A percentile compares a stretch with the other conserved stretches of the same genome.
Evolutionary conservation across 2,329 filamentous ascomycete genomes (phyloP).

Genomic region (Catunica adiposa): DNA sequence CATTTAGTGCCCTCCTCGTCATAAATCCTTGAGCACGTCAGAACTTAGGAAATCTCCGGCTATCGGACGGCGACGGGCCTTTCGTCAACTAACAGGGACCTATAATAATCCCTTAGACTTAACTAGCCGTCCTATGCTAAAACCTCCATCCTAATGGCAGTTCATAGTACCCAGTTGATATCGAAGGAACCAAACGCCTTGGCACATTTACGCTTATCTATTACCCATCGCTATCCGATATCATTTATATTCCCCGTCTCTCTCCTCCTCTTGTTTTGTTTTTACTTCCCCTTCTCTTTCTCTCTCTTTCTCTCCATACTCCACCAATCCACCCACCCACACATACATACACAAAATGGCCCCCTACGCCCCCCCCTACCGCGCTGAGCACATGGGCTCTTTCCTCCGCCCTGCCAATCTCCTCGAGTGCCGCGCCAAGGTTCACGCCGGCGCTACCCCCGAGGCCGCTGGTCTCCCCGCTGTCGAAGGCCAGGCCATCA

Average conservation of each 20-base stretch:
- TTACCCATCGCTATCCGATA: neutral
- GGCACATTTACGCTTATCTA: neutral
- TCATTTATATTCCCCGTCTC: neutral
- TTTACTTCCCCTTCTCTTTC: neutral
- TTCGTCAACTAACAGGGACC: neutral
- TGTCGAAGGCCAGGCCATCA: slow-evolving; percentile 49
- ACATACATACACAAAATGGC: slow-evolving; percentile 5
- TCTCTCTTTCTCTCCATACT: neutral
- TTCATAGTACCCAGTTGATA: neutral
- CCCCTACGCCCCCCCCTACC: slow-evolving; percentile 37
- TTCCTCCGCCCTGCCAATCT: slow-evolving; percentile 46
- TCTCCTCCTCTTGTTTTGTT: neutral
- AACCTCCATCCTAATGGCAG: neutral
- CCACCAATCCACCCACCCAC: neutral
- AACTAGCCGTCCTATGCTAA: neutral
- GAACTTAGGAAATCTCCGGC: neutral
- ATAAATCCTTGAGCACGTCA: neutral
- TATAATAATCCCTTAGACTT: neutral
- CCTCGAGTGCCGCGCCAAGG: slow-evolving; percentile 20
- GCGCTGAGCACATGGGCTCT: slow-evolving; percentile 61
- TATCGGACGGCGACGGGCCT: neutral
- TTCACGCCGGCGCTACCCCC: slow-evolving; percentile 25
- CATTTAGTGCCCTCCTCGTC: neutral
- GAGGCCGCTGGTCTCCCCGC: slow-evolving; percentile 39
- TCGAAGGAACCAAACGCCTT: neutral